A percentile compares a stretch with the other conserved stretches of the same genome.
Conservation (phyloP, 2,329 filamentous ascomycete species). For the Colletotrichum noveboracense region DNA sequence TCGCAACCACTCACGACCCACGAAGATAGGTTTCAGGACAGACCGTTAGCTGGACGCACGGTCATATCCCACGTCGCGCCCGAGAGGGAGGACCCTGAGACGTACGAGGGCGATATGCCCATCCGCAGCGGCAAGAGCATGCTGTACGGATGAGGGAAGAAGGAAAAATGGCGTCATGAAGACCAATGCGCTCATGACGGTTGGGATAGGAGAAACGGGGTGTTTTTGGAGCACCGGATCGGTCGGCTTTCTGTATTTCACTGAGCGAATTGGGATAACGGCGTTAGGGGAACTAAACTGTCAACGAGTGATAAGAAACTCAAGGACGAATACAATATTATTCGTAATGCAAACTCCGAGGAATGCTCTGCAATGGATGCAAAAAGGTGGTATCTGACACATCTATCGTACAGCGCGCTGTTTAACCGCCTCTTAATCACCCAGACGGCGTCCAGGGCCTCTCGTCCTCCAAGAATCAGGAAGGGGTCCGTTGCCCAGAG, state of each 20-base stretch:
- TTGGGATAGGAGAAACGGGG: too few relatives aligned
- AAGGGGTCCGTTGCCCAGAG: constrained; percentile 52
- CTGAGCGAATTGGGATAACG: neutral
- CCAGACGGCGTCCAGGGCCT: constrained; percentile 67
- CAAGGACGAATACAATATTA: constrained; percentile 14
- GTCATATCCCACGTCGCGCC: constrained; percentile 1
- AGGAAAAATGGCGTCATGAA: too few relatives aligned
- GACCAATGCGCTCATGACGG: too few relatives aligned
- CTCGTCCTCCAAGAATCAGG: constrained; percentile 69
- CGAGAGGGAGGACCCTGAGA: neutral
- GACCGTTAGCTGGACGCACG: constrained; percentile 19
- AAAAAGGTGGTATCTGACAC: neutral
- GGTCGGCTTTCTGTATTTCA: neutral
- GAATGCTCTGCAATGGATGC: neutral
- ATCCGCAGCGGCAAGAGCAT: constrained; percentile 39
- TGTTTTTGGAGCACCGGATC: too few relatives aligned
- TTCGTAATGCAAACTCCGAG: constrained; percentile 10
- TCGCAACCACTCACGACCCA: constrained; percentile 30
- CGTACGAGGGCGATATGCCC: constrained; percentile 31
- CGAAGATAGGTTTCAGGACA: constrained; percentile 30
- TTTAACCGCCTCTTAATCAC: constrained; percentile 29
- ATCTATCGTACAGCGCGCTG: neutral
- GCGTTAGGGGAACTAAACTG: neutral
- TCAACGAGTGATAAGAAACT: neutral
- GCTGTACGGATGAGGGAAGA: constrained; percentile 41